phyloP scores from a whole-genome alignment of 2,329 filamentous ascomycete genomes.

The Exophiala lecanii-corni region DNA sequence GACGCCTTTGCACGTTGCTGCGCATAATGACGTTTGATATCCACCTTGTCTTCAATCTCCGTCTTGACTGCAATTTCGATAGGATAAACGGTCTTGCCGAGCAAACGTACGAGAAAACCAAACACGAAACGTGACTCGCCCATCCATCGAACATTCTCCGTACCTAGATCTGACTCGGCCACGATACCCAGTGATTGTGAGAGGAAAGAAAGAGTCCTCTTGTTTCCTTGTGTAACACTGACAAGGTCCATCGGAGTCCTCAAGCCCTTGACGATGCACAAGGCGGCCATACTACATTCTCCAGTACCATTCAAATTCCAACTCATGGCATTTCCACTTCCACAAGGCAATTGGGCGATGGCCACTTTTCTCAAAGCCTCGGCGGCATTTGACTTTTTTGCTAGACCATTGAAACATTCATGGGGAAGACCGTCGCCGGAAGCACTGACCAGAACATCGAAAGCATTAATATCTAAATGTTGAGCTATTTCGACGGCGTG shows the following conservation, averaged over 20 bases:
- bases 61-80: conserved; percentile 84
- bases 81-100: conserved; percentile 75
- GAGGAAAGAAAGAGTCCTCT: conserved; percentile 76
- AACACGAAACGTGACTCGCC: conserved; percentile 78
- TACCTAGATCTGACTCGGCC: conserved; percentile 83
- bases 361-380: conserved; percentile 72
- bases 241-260: conserved; percentile 80
- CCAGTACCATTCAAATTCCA: conserved; percentile 82
- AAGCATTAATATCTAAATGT: conserved; percentile 70
- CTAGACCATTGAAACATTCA: conserved; percentile 92
- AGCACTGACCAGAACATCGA: conserved; percentile 80
- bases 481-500: conserved; percentile 75
- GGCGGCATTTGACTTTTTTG: conserved; percentile 67
- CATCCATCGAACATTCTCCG: conserved; percentile 91
- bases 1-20: conserved; percentile 38
- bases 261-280: conserved; percentile 82
- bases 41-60: conserved; percentile 69
- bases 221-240: conserved; percentile 77
- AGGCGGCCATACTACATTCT: conserved; percentile 67
- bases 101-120: conserved; percentile 72
- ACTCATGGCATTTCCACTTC: conserved; percentile 90
- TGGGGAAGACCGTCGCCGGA: conserved; percentile 89
- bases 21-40: conserved; percentile 69
- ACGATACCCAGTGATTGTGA: conserved; percentile 87
- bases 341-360: conserved; percentile 83